phyloP scores from a whole-genome alignment of 768 basidiomycete species.

The Pilatotrama ljubarskyi region DNA sequence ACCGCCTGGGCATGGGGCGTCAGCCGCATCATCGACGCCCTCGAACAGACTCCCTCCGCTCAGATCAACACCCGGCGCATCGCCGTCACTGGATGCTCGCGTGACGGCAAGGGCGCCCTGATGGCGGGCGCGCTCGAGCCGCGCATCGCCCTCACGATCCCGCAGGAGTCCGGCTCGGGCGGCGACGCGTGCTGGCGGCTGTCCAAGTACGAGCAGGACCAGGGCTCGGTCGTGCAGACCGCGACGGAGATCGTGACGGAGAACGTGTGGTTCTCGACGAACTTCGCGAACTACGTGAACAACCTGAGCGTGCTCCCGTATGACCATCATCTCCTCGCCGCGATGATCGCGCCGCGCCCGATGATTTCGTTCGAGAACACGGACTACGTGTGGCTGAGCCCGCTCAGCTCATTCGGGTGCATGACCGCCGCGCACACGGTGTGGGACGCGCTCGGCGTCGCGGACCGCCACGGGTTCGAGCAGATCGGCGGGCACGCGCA shows the following conservation, averaged over 20 bases:
- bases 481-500: slow-evolving; percentile 56
- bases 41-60: slow-evolving; percentile 47
- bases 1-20: slow-evolving; percentile 66
- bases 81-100: slow-evolving; percentile 60
- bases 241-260: slow-evolving; percentile 59
- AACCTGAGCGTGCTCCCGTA: slow-evolving; percentile 48
- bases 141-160: slow-evolving; percentile 59
- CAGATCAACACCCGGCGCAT: slow-evolving; percentile 50
- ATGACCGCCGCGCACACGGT: slow-evolving; percentile 51
- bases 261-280: slow-evolving; percentile 62
- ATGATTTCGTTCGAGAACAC: slow-evolving; percentile 57
- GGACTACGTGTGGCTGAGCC: slow-evolving; percentile 56
- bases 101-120: slow-evolving; percentile 62
- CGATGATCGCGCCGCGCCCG: slow-evolving; percentile 54
- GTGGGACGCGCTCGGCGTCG: slow-evolving; percentile 50
- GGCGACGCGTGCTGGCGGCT: slow-evolving; percentile 63
- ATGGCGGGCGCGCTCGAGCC: slow-evolving; percentile 59
- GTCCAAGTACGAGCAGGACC: slow-evolving; percentile 46
- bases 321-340: slow-evolving; percentile 61
- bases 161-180: slow-evolving; percentile 64
- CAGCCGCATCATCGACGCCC: slow-evolving; percentile 59
- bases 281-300: slow-evolving; percentile 49
- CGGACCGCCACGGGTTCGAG: slow-evolving; percentile 51
- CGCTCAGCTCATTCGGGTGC: slow-evolving; percentile 50
- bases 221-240: slow-evolving; percentile 50